Base-by-base conservation (phyloP, 1,284 basidiomycete species). In the Trametes versicolor region DNA sequence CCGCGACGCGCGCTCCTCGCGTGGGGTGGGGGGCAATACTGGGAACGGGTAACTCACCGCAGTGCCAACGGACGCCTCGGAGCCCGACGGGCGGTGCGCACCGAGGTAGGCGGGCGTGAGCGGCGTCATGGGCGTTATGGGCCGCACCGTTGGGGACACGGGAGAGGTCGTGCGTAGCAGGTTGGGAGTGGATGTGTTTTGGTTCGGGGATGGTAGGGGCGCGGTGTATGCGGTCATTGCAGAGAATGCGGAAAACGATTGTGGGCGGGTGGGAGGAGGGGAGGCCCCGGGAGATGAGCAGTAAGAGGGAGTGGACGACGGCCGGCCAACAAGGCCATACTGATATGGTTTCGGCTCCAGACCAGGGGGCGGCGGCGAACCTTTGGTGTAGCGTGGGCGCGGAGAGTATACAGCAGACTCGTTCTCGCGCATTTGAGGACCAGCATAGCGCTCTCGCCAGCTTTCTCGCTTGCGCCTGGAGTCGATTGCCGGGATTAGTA, bases 271-370 rank as follows among this genome's bases (percentile, higher is more conserved):
- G 58, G 71, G 63, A 29, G 69, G 51, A 45, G 60, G 61, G 17
- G 68, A 63, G 2, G 51, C 36, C 21, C 58, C 54, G 5, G 65
- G 65, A 17, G 59, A 65, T 21, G 68, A 68, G 52, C 49, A 58
- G 52, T 52, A 64, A 4, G 67, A 67, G 15, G 64, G 60, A 15
- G 63, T 54, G 8, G 69, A 71, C 6, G 58, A 55, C 7, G 65
- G 63, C 13, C 74, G 70, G 2, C 74, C 74, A 17, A 77, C 67
- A 17, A 68, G 58, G 5, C 76, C 76, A 63, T 77, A 77, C 36
- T 73, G 58, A 64, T 76, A 77, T 9, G 74, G 74, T 54, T 70
- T 70, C 0, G 71, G 74, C 45, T 74, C 66, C 7, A 69, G 64
- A 1, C 63, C 65, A 13, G 66, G 67, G 13, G 70, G 58, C 2